Evolutionary conservation across 2,329 filamentous ascomycete genomes (phyloP), one percentile per base, ranked within the genome.

Genomic region (Pseudopyricularia cyperi): DNA sequence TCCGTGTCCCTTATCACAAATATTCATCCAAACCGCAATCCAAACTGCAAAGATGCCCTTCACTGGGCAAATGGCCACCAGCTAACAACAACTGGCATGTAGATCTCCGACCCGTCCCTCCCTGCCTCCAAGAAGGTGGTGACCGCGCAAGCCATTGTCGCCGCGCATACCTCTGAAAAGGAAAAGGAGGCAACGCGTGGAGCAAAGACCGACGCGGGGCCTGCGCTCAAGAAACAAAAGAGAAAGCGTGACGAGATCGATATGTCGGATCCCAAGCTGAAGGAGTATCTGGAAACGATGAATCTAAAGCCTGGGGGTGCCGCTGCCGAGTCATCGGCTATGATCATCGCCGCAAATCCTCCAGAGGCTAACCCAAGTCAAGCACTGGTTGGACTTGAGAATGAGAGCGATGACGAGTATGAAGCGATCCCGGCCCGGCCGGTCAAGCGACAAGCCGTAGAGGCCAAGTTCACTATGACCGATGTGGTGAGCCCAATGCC

Each of bases 201-300:
- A 33, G 52, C 54, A 26, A 58, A 57, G 46, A 53, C 34, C 26
- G 53, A 53, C 17, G 59, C 57, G 42, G 55, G n/a, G 17, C 11
- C 61, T 17, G 61, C 65, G 50, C 59, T 63, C 46, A 67, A 68
- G 50, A 61, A 62, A n/a, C 68, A 68, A 57, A 90, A 90, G 74
- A 80, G 81, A 60, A 90, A 85, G 67, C 75, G 83, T 53, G 73
- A 75, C 52, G 72, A 73, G 44, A 59, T 71, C 17, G 73, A 80
- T 56, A 72, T 78, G 58, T 72, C 81, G 12, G 86, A 95, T 61
- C 80, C 85, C 5, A 94, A 93, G 68, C 72, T 96, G 55, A 80
- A 85, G 62, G 90, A 96, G 69, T 97, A 86, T 65, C 71, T 97
- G 50, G 80, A 86, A 55, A 80, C 90, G 49, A 94, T 95, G 83